Evolutionary conservation across 2,329 filamentous ascomycete genomes (phyloP).

Genomic region (Colletotrichum sp.): DNA sequence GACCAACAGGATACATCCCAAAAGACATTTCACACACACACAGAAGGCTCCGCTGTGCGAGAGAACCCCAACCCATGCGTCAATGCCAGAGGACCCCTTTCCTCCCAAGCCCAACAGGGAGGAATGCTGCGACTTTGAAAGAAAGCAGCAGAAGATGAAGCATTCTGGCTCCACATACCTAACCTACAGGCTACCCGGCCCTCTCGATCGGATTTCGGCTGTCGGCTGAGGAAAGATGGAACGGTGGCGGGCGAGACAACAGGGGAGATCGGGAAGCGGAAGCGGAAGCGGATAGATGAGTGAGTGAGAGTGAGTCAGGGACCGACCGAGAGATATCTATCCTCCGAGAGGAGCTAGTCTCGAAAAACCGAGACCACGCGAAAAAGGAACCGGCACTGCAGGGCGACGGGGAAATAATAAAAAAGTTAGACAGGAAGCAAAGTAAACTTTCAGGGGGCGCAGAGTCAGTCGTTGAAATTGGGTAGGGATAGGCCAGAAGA

Average conservation of each 20-base stretch:
- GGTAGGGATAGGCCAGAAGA: background rate
- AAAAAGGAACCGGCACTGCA: background rate
- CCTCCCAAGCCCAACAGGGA: background rate
- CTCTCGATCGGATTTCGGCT: background rate
- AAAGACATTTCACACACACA: background rate
- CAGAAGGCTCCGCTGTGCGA: background rate
- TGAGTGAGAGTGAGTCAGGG: background rate
- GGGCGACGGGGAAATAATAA: background rate
- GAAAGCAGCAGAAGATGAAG: background rate
- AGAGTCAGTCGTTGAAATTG: slow-evolving; percentile 4
- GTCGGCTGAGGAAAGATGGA: background rate
- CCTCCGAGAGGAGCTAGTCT: background rate
- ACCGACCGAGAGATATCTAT: background rate
- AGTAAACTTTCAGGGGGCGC: background rate
- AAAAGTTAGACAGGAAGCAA: background rate
- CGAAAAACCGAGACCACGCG: background rate
- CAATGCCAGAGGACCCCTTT: background rate
- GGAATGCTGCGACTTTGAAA: background rate
- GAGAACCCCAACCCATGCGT: background rate
- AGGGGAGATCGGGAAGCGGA: background rate
- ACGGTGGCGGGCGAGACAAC: background rate
- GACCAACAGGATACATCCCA: background rate
- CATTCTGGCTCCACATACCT: background rate
- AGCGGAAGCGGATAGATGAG: background rate
- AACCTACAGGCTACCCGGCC: background rate